Percentiles rank a stretch among this genome's conserved stretches.
phyloP scores from a whole-genome alignment of 2,329 filamentous ascomycete species.

The Ceratocystis diversiconidia region DNA sequence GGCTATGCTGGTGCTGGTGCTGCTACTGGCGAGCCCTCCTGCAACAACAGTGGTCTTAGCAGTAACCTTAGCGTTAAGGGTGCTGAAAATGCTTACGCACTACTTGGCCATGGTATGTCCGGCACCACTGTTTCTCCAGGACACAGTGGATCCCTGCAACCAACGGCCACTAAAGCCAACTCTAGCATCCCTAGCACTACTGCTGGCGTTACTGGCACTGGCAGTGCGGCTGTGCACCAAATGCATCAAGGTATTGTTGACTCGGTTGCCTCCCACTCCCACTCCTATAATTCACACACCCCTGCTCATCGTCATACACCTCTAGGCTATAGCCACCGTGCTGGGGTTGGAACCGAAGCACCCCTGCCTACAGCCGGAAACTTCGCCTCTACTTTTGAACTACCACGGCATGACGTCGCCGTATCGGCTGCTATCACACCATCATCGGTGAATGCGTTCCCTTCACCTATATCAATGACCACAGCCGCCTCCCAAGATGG shows the following conservation, averaged over 20 bases:
- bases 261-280: constrained; percentile 11
- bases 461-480: constrained; percentile 17
- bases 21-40: background rate
- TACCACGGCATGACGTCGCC: constrained; percentile 15
- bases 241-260: background rate
- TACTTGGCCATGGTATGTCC: background rate
- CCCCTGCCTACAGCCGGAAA: constrained; percentile 5
- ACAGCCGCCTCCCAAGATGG: constrained; percentile 11
- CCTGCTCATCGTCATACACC: background rate
- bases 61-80: background rate
- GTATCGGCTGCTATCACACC: constrained; percentile 6
- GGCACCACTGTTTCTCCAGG: constrained; percentile 4
- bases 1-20: background rate
- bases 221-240: constrained; percentile 7
- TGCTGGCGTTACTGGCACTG: background rate
- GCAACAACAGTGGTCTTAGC: background rate
- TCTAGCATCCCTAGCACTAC: background rate
- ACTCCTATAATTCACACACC: background rate
- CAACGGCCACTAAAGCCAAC: background rate
- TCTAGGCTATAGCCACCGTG: background rate
- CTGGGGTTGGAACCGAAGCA: background rate
- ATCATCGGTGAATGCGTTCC: constrained; percentile 9
- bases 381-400: background rate
- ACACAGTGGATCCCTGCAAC: constrained; percentile 9
- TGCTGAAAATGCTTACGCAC: background rate